Percentiles rank a stretch among this genome's conserved stretches.
These are phyloP conservation scores for Cladosporium cucumerinum DNA, from an alignment of 2,329 filamentous ascomycete genomes.

Conservation along the genomic window DNA sequence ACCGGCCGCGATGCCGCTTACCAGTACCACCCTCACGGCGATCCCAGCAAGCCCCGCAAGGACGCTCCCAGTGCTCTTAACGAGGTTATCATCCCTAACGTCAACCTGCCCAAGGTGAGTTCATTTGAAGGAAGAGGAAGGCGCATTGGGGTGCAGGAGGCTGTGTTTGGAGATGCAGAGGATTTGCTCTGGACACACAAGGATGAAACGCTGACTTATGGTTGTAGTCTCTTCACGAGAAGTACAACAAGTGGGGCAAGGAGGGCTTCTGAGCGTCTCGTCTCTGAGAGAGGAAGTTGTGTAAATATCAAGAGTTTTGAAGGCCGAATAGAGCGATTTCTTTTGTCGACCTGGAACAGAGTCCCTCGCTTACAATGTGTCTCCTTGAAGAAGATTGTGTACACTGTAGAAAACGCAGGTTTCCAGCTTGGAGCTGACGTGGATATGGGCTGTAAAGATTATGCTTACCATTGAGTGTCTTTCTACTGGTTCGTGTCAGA, in stretches of 20 bases:
- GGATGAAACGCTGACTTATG: constrained; percentile 7
- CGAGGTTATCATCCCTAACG: constrained; percentile 88
- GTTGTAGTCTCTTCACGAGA: constrained; percentile 83
- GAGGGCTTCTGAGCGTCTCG: constrained; percentile 68
- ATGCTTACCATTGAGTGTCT: neutral
- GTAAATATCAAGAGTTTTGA: constrained; percentile 17
- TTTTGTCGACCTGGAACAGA: constrained; percentile 1
- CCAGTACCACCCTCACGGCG: constrained; percentile 72
- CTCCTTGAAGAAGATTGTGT: neutral
- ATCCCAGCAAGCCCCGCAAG: constrained; percentile 69
- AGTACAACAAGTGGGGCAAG: constrained; percentile 99
- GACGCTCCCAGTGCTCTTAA: constrained; percentile 95
- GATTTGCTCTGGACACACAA: neutral
- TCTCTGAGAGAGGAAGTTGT: neutral
- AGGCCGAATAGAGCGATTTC: constrained; percentile 17
- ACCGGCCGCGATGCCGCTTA: constrained; percentile 61
- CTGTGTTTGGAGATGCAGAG: neutral
- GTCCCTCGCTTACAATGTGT: neutral
- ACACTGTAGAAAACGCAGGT: neutral
- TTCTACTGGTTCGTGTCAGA: neutral
- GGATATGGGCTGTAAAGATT: neutral
- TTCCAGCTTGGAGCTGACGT: neutral
- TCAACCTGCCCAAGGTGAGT: constrained; percentile 82
- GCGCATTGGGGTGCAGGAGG: neutral
- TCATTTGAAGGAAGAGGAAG: neutral